Base-by-base conservation (phyloP, 2,329 filamentous ascomycete species). In the Penicillium brevicompactum region DNA sequence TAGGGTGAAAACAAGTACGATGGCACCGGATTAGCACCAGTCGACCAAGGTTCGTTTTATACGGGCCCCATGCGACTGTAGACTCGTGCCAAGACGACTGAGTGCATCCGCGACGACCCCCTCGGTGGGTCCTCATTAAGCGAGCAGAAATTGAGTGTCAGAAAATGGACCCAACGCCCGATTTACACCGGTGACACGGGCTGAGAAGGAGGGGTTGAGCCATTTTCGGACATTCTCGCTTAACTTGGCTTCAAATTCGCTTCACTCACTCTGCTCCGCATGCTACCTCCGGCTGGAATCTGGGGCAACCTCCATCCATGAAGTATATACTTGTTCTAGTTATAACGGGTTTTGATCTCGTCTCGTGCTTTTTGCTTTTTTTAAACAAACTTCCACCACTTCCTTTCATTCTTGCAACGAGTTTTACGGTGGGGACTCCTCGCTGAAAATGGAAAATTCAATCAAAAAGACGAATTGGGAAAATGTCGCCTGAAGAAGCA, bases 31-130 rank as follows among this genome's bases (percentile, higher is more conserved):
- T 13, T 34, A 10, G 32, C 14, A 34, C 18, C 16, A 6, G 27
- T 30, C 43, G 8, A 45, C 24, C 22, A 34, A 38, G 47, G 59
- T 62, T 58, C 49, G 56, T 49, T 60, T 56, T 62, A 62, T 53
- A 58, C 53, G 61, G 49, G 38, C 46, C 49, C 51, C 51, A 60
- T 60, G 52, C 60, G 48, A 46, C 49, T 47, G 53, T 47, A 46
- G 56, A 57, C 59, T 56, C 53, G 18, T 51, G 48, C 53, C 53
- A 55, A 54, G 52, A 45, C 8, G 44, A 65, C 60, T 72, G 70
- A 63, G 70, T 72, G 69, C 53, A 54, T 59, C 69, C 70, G 69
- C 70, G 61, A 70, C 38, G 63, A 62, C 24, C 52, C 34, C 38
- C 10, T 10, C 6, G 18, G 52, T 46, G 52, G 69, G 67, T 62